Evolutionary conservation across 2,329 filamentous ascomycete species (phyloP), one percentile per base, ranked within the genome.

Genomic region (Eurotiales sp.): DNA sequence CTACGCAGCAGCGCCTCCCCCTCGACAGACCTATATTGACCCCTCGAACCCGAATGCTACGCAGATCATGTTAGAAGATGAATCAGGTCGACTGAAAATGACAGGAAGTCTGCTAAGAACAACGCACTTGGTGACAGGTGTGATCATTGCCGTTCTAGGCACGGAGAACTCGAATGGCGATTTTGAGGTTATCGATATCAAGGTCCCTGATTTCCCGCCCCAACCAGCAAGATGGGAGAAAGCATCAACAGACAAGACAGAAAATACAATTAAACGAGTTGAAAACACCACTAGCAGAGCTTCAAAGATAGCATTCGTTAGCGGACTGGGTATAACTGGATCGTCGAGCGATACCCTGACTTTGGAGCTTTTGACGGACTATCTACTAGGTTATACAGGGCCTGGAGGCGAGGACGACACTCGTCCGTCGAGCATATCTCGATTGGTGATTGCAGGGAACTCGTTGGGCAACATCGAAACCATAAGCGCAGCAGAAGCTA

Each of bases 141-240:
- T 89, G 61, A 90, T 99, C 61, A 81, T 97, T 37, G 91, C 90
- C n/a, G 90, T 91, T 3, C 83, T 99, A 74, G 93, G 93, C 30
- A 96, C 90, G 0, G 93, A 99, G 67, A 96, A 96, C 62, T 78
- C 83, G 47, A 86, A 92, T 70, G 93, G 93, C 56, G 89, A 96
- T 60, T 90, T 99, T 55, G 90, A 97, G 61, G 87, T 96, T 6
- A 79, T 97, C 36, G 92, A 96, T 69, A 78, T 96, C 59, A 89
- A 91, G 64, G 85, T 95, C 39, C 88, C 93, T 6, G 90, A 96
- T 65, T 73, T 99, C 4, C 81, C 92, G 14, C 83, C 84, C 0
- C 93, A 99, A 63, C 86, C 88, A 11, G 78, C 82, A 45, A 83
- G 92, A 25, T 96, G 90, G 90, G 78, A 86, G 47, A 74, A 86